phyloP scores from a whole-genome alignment of 202 grass and related monocot genomes.

The Digitaria exilis region DNA sequence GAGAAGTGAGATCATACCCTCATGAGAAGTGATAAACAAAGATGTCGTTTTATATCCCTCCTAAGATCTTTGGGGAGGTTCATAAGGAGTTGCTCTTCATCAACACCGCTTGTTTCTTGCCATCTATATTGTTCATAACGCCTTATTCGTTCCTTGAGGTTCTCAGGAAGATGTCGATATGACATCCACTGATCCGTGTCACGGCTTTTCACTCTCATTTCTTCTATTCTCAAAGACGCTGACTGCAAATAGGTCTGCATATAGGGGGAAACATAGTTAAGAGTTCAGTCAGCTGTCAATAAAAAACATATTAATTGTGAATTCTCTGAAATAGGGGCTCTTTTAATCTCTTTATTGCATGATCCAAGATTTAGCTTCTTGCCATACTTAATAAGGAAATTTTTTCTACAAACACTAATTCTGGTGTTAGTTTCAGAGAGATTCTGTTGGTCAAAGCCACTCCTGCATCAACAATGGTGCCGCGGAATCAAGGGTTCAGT shows the following conservation, averaged over 20 bases:
- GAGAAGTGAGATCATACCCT: slow-evolving; percentile 58
- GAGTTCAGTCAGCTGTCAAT: background rate
- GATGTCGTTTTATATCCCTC: slow-evolving; percentile 85
- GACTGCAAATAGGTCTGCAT: slow-evolving; percentile 86
- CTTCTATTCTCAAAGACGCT: slow-evolving; percentile 66
- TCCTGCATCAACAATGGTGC: background rate
- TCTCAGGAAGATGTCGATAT: slow-evolving; percentile 81
- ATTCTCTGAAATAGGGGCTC: background rate
- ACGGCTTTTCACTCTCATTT: slow-evolving; percentile 84
- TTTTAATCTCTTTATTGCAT: background rate
- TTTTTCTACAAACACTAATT: background rate
- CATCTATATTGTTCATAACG: slow-evolving; percentile 90
- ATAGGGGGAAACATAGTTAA: background rate
- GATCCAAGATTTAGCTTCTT: background rate
- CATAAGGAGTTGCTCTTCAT: slow-evolving; percentile 75
- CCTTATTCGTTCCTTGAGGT: slow-evolving; percentile 77
- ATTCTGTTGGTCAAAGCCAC: background rate
- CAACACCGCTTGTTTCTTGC: slow-evolving; percentile 92
- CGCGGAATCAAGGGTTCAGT: background rate
- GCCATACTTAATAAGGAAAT: background rate
- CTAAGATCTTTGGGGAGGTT: slow-evolving; percentile 94
- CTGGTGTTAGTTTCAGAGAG: background rate
- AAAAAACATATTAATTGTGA: background rate
- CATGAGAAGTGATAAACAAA: slow-evolving; percentile 87
- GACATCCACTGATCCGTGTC: slow-evolving; percentile 93